Evolutionary conservation across 371 early-diverging fungal genomes (phyloP).

Genomic region (Smittium culicis): DNA sequence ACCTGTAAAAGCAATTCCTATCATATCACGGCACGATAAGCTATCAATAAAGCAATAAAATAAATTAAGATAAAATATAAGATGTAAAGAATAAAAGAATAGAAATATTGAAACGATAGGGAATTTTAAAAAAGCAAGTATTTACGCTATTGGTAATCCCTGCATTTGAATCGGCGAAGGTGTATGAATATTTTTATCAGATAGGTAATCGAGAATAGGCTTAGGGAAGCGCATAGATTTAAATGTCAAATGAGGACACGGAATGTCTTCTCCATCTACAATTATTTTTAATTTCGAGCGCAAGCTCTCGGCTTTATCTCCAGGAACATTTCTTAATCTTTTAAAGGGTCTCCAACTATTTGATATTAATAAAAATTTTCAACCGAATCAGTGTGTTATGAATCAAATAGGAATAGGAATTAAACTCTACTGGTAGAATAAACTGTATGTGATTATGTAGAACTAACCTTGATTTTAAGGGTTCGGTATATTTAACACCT

Average conservation of each 20-base stretch:
- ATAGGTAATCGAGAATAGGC: slow-evolving; percentile 65
- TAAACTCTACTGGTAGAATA: neutral
- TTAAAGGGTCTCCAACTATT: slow-evolving; percentile 66
- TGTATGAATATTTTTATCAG: slow-evolving; percentile 58
- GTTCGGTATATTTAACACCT: slow-evolving; percentile 70
- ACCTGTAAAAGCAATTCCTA: slow-evolving; percentile 92
- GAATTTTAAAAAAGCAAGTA: no score
- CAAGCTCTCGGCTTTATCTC: slow-evolving; percentile 37
- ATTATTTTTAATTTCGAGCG: slow-evolving; percentile 56
- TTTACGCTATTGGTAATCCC: slow-evolving; percentile 65
- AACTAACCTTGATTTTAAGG: slow-evolving; percentile 48
- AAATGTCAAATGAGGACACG: slow-evolving; percentile 61
- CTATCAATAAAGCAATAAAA: no score
- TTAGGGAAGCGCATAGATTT: slow-evolving; percentile 64
- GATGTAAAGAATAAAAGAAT: neutral
- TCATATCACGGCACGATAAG: slow-evolving; percentile 68
- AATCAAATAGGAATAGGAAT: slow-evolving; percentile 15
- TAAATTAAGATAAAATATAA: no score
- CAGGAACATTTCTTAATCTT: slow-evolving; percentile 32
- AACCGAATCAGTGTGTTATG: no score
- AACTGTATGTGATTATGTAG: slow-evolving; percentile 14
- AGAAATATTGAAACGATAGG: neutral
- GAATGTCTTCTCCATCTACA: slow-evolving; percentile 54
- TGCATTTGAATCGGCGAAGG: slow-evolving; percentile 98
- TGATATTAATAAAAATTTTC: no score